Percentiles rank a stretch among this genome's conserved stretches.
Conservation (phyloP, 495 filamentous ascomycete species). For the Hyaloscypha variabilis region DNA sequence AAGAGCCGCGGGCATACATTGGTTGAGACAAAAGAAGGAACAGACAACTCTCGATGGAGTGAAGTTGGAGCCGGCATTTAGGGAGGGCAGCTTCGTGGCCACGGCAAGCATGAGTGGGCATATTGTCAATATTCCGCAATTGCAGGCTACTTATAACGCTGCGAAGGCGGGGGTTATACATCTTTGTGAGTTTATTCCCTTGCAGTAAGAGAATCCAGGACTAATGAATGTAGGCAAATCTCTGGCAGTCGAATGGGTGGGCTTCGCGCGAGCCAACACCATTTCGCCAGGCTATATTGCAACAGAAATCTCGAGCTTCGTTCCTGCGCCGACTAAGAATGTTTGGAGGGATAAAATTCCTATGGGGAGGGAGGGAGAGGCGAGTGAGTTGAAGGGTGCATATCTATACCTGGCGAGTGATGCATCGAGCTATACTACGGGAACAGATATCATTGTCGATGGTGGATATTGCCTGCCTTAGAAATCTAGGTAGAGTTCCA, state of each 20-base stretch:
- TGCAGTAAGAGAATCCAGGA: not conserved
- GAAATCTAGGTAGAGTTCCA: not conserved
- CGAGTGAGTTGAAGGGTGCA: slow-evolving; percentile 82
- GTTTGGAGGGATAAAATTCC: slow-evolving; percentile 82
- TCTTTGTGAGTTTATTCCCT: not conserved
- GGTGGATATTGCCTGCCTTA: slow-evolving; percentile 54
- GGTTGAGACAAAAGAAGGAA: slow-evolving; percentile 58
- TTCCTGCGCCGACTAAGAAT: slow-evolving; percentile 68
- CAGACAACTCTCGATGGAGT: slow-evolving; percentile 67
- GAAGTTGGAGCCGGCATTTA: slow-evolving; percentile 62
- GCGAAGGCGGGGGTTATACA: slow-evolving; percentile 59
- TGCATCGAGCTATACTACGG: slow-evolving; percentile 84
- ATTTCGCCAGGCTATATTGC: slow-evolving; percentile 87
- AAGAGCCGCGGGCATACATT: slow-evolving; percentile 73
- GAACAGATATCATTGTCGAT: slow-evolving; percentile 75
- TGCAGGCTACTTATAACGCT: slow-evolving; percentile 85
- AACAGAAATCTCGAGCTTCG: slow-evolving; percentile 80
- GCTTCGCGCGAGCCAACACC: slow-evolving; percentile 81
- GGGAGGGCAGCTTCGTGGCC: slow-evolving; percentile 72
- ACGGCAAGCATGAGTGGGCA: slow-evolving; percentile 84
- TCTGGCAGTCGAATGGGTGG: slow-evolving; percentile 87
- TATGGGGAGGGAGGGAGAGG: slow-evolving; percentile 77
- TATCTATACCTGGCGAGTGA: slow-evolving; percentile 88
- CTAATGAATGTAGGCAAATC: slow-evolving; percentile 52
- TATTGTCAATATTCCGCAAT: slow-evolving; percentile 85